These are phyloP conservation scores for Alternaria burnsii DNA, from an alignment of 2,329 filamentous ascomycete genomes.

Conservation along the genomic window DNA sequence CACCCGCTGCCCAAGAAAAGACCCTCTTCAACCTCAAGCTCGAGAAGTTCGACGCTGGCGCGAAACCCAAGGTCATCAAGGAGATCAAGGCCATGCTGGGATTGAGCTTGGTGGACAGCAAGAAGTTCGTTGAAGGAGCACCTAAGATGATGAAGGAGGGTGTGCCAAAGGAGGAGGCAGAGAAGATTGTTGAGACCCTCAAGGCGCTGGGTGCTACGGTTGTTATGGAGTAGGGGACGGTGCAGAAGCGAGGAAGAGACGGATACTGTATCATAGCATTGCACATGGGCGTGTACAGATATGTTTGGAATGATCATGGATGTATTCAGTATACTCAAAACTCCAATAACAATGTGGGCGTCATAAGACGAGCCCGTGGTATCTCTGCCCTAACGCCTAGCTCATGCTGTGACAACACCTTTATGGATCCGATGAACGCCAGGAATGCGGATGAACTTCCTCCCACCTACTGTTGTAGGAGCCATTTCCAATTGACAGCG, in stretches of 20 bases:
- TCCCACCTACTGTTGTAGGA: not conserved
- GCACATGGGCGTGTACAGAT: slow-evolving; percentile 51
- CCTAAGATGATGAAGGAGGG: slow-evolving; percentile 99
- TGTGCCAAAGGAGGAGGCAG: slow-evolving; percentile 97
- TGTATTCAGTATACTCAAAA: slow-evolving; percentile 38
- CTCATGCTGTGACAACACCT: slow-evolving; percentile 23
- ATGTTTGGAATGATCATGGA: slow-evolving; percentile 43
- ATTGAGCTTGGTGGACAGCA: slow-evolving; percentile 95
- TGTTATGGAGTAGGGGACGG: slow-evolving; percentile 78
- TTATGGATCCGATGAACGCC: slow-evolving; percentile 7
- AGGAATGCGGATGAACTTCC: slow-evolving; percentile 6
- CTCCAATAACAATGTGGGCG: slow-evolving; percentile 28
- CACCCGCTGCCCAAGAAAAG: slow-evolving; percentile 88
- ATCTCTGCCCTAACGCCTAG: slow-evolving; percentile 44
- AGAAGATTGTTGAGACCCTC: slow-evolving; percentile 96
- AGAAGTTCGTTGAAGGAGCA: slow-evolving; percentile 99
- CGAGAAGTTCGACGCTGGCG: slow-evolving; percentile 81
- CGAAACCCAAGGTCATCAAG: slow-evolving; percentile 99
- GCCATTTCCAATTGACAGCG: not conserved
- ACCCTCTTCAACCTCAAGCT: slow-evolving; percentile 98
- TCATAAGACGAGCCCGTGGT: slow-evolving; percentile 31
- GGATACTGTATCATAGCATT: slow-evolving; percentile 47
- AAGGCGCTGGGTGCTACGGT: slow-evolving; percentile 92
- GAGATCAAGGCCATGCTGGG: slow-evolving; percentile 97
- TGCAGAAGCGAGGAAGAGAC: slow-evolving; percentile 7